These are phyloP conservation scores for Biscutella laevigata DNA, from an alignment of 441 rosid species.

Conservation along the genomic window DNA sequence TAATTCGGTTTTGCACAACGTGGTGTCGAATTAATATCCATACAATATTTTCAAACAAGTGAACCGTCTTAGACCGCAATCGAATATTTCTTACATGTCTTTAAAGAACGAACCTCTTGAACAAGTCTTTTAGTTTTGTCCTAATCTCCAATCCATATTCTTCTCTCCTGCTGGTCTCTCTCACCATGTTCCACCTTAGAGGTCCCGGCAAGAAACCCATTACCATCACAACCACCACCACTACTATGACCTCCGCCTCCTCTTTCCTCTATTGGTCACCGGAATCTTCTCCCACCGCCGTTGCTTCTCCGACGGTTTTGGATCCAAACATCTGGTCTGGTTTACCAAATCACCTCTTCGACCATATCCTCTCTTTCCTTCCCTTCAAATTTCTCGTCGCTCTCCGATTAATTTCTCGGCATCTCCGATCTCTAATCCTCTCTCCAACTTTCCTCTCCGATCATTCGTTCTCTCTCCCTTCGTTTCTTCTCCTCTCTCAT, in stretches of 20 bases:
- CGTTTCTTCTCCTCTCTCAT: slow-evolving; percentile 69
- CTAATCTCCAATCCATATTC: too few relatives aligned
- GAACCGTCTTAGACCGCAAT: too few relatives aligned
- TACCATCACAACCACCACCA: slow-evolving; percentile 13
- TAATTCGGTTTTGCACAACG: too few relatives aligned
- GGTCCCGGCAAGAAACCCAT: slow-evolving; percentile 23
- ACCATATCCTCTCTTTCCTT: slow-evolving; percentile 44
- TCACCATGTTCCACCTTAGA: slow-evolving; percentile 25
- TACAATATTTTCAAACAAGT: too few relatives aligned
- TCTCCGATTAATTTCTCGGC: slow-evolving; percentile 54
- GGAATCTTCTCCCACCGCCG: slow-evolving; percentile 8
- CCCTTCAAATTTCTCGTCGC: slow-evolving; percentile 48
- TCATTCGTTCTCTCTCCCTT: slow-evolving; percentile 35
- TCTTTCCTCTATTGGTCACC: slow-evolving; percentile 26
- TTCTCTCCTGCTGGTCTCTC: too few relatives aligned
- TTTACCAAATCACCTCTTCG: slow-evolving; percentile 60
- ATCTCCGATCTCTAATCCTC: slow-evolving; percentile 42
- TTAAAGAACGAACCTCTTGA: too few relatives aligned
- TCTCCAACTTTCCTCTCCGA: slow-evolving; percentile 22
- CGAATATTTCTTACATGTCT: too few relatives aligned
- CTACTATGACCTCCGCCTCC: slow-evolving; percentile 11
- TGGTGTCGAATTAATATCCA: too few relatives aligned
- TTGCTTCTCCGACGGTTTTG: slow-evolving; percentile 29
- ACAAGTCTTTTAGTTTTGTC: too few relatives aligned
- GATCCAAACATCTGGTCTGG: slow-evolving; percentile 72